phyloP scores from a whole-genome alignment of 176 grass and related monocot genomes.

The Carex pumila region DNA sequence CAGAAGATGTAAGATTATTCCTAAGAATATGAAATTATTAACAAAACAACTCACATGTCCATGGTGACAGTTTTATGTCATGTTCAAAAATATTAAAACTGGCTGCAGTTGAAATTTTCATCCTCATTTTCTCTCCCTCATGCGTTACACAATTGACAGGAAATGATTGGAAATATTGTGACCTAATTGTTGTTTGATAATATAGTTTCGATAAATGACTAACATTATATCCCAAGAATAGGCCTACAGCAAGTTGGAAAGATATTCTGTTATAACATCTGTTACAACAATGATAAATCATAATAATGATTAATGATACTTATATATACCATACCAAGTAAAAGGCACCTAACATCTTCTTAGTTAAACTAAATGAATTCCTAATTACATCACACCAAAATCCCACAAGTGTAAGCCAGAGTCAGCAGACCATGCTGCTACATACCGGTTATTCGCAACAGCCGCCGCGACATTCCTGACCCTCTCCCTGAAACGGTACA shows the following conservation, averaged over 20 bases:
- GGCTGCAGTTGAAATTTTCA: neutral
- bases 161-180: neutral
- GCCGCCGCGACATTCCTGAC: neutral
- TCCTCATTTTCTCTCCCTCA: neutral
- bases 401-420: conserved; percentile 39
- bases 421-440: conserved; percentile 17
- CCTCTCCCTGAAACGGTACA: conserved; percentile 33
- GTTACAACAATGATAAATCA: neutral
- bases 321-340: neutral
- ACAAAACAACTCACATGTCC: neutral
- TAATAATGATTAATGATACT: conserved; percentile 1
- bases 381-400: conserved; percentile 14
- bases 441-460: conserved; percentile 16
- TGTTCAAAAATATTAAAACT: too few relatives aligned
- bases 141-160: neutral
- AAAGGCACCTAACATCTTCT: neutral
- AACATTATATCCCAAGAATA: neutral
- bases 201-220: neutral
- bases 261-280: neutral
- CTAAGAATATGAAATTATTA: neutral
- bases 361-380: neutral
- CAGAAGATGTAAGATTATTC: neutral
- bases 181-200: neutral
- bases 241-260: neutral
- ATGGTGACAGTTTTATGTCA: neutral